These are phyloP conservation scores for Phlyctochytrium bullatum DNA, from an alignment of 192 early-diverging fungal genomes.

Conservation along the genomic window DNA sequence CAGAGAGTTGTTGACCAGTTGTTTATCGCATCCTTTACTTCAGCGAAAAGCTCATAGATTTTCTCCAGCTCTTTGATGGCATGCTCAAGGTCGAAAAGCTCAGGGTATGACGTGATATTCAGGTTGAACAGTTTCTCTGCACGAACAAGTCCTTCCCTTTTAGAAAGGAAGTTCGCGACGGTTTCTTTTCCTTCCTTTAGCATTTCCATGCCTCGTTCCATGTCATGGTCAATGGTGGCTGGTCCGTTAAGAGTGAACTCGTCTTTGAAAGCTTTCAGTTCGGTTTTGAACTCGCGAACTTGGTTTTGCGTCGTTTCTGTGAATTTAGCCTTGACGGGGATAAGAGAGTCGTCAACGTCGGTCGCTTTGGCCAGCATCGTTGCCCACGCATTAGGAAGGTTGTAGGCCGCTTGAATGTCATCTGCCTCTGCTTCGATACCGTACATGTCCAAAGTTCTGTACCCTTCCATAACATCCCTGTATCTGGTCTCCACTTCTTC, in stretches of 20 bases:
- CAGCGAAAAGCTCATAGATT: constrained; percentile 57
- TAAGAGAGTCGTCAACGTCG: constrained; percentile 48
- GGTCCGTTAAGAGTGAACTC: constrained; percentile 56
- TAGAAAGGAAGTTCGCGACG: constrained; percentile 36
- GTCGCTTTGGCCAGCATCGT: constrained; percentile 47
- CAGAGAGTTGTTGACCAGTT: constrained; percentile 63
- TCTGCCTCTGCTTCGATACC: constrained; percentile 39
- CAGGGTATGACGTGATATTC: constrained; percentile 58
- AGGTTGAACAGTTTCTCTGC: constrained; percentile 63
- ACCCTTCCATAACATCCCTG: constrained; percentile 54
- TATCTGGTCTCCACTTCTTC: constrained; percentile 59
- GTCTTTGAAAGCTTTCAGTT: constrained; percentile 51
- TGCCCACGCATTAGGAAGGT: constrained; percentile 47
- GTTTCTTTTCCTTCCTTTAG: constrained; percentile 51
- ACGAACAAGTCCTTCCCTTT: constrained; percentile 50
- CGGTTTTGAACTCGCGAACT: constrained; percentile 50
- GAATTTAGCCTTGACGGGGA: constrained; percentile 62
- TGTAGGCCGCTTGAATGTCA: constrained; percentile 40
- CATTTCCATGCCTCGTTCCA: constrained; percentile 50
- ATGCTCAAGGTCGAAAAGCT: constrained; percentile 56
- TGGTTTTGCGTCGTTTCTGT: constrained; percentile 54
- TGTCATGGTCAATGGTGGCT: constrained; percentile 48
- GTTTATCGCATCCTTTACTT: constrained; percentile 57
- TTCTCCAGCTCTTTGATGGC: constrained; percentile 56
- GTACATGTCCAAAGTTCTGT: constrained; percentile 56